phyloP scores from a whole-genome alignment of 148 eudicot species.

The Agrostemma githago region DNA sequence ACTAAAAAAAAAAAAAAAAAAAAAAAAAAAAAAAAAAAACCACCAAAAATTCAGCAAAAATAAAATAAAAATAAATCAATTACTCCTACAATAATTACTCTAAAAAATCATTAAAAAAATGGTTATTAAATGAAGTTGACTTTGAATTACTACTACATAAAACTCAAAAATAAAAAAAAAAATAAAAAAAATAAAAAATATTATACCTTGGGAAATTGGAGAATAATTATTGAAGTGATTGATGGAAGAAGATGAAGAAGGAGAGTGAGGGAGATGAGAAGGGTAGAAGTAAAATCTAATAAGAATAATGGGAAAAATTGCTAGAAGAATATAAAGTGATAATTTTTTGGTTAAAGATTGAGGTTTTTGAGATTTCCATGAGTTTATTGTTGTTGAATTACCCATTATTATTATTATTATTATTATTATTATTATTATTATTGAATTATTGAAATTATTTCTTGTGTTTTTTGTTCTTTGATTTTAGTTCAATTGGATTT shows the following conservation, averaged over 20 bases:
- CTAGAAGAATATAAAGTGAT: constrained; percentile 40
- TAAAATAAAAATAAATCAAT: not conserved
- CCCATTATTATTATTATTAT: too few relatives aligned
- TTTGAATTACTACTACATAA: not conserved
- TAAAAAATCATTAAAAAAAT: not conserved
- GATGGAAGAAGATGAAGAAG: constrained; percentile 11
- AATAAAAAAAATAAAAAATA: not conserved
- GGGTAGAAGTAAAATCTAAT: constrained; percentile 50
- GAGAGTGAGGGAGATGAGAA: constrained; percentile 28
- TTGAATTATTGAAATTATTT: too few relatives aligned
- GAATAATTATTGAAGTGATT: constrained; percentile 8
- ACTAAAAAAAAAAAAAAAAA: not conserved
- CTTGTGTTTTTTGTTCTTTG: not conserved
- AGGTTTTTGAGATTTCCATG: constrained; percentile 32
- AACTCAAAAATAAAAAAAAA: not conserved
- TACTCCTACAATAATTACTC: not conserved
- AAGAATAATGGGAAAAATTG: constrained; percentile 46
- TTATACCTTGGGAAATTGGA: not conserved
- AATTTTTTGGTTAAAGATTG: constrained; percentile 42
- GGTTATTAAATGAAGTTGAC: not conserved
- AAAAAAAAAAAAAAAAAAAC: not conserved
- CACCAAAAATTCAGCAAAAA: not conserved
- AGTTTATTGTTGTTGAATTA: not conserved
- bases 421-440: too few relatives aligned
- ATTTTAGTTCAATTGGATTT: too few relatives aligned